Evolutionary conservation across 176 grass and related monocot species (phyloP), one percentile per base, ranked within the genome.

Genomic region (Oryza punctata): DNA sequence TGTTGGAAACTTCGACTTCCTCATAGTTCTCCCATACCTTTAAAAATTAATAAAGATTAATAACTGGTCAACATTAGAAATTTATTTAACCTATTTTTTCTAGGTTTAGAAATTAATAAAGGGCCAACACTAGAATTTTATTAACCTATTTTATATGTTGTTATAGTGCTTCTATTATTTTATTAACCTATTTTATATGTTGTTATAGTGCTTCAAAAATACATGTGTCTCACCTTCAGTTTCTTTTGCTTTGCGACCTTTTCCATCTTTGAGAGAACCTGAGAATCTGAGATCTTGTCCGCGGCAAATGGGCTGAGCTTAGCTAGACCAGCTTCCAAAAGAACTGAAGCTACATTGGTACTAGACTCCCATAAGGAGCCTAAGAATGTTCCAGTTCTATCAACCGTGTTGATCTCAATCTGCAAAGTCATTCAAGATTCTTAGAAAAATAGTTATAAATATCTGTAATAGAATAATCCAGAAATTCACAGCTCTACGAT

Each of bases 21-120:
- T 99, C 85, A 12, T 92, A 94, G 63, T 94, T 96, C 84, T 99
- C 96, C 96, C 96, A 99, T 63, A 99, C 92, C 96, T 99, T 68
- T 1, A 41, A 41, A 41, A 41, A 41, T 41, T 38, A 38, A 38
- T 1, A 38, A 38, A 38, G 7, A 38, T 32, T 38, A 38, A 38
- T 38, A 38, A 37, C 7, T 6, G 6, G 37, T 7, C 7, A 38
- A 8, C 37, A 1, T 38, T 38, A 38, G 7, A 18, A 52, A 1
- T 52, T 52, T 18, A 5, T 52, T 18, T 52, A 18, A 3, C 15
- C 16, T 6, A 18, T 52, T 18, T n/a, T n/a, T n/a, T n/a, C n/a
- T n/a, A n/a, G n/a, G n/a, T n/a, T n/a, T n/a, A n/a, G n/a, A n/a
- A n/a, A n/a, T n/a, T n/a, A n/a, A n/a, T n/a, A n/a, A n/a, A n/a